These are phyloP conservation scores for Polygonum maritimum DNA, from an alignment of 148 eudicot genomes.

Conservation along the genomic window DNA sequence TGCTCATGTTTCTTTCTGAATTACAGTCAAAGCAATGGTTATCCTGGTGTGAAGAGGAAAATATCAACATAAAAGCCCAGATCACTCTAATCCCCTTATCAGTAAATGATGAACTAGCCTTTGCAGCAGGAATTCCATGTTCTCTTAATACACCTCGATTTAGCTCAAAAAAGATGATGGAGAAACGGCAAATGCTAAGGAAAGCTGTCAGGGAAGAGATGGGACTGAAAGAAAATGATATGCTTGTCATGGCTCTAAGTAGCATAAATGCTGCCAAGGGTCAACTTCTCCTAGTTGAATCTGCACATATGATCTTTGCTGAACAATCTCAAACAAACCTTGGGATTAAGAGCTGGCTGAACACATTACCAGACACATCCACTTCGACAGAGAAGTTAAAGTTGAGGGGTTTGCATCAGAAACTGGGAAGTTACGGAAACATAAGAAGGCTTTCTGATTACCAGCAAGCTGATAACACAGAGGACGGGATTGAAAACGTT, in stretches of 20 bases:
- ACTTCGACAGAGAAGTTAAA: slow-evolving; percentile 19
- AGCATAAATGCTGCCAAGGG: slow-evolving; percentile 96
- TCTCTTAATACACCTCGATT: slow-evolving; percentile 81
- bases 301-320: slow-evolving; percentile 42
- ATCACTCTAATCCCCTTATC: slow-evolving; percentile 74
- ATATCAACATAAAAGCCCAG: slow-evolving; percentile 46
- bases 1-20: slow-evolving; percentile 76
- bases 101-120: slow-evolving; percentile 90
- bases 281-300: slow-evolving; percentile 86
- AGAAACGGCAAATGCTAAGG: slow-evolving; percentile 53
- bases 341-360: slow-evolving; percentile 15
- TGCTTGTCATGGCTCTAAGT: slow-evolving; percentile 84
- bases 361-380: slow-evolving; percentile 15
- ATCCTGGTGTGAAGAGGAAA: slow-evolving; percentile 82
- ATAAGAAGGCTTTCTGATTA: too few species aligned
- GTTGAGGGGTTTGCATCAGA: too few species aligned
- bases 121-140: slow-evolving; percentile 77
- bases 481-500: slow-evolving; percentile 25
- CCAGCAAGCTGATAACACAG: slow-evolving; percentile 3
- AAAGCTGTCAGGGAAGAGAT: slow-evolving; percentile 70
- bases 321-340: slow-evolving; percentile 23
- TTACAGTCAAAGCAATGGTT: slow-evolving; percentile 84
- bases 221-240: slow-evolving; percentile 79
- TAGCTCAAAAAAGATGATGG: slow-evolving; percentile 66
- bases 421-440: too few species aligned